Conservation (phyloP, 2,329 filamentous ascomycete genomes). For the Pezicula neosporulosa region DNA sequence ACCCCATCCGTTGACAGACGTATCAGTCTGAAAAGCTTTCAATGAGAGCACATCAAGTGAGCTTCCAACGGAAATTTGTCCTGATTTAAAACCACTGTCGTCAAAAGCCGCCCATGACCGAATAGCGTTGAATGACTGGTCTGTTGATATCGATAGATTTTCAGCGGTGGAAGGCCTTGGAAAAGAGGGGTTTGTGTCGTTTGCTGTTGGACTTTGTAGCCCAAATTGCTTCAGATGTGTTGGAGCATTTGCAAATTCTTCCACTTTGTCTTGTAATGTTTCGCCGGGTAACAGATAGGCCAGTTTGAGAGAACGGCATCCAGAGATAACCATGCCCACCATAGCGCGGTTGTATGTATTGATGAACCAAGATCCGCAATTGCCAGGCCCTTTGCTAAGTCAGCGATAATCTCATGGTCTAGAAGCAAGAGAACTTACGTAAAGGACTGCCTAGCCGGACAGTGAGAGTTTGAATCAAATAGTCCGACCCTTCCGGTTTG, state of each 20-base stretch:
- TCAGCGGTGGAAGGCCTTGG: too few relatives aligned
- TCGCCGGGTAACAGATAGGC: background rate
- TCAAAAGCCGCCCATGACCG: too few relatives aligned
- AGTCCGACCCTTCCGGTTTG: background rate
- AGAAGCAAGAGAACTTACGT: background rate
- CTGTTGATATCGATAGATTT: too few relatives aligned
- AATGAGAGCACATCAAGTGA: too few relatives aligned
- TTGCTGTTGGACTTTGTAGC: too few relatives aligned
- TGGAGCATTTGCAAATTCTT: background rate
- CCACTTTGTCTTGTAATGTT: background rate
- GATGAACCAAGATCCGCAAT: background rate
- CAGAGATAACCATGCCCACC: background rate
- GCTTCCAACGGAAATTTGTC: too few relatives aligned
- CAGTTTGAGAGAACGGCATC: background rate
- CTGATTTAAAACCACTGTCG: too few relatives aligned
- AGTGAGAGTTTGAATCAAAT: background rate
- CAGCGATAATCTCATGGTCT: background rate
- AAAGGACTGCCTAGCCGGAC: background rate
- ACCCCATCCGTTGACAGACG: too few relatives aligned
- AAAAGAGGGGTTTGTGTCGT: too few relatives aligned
- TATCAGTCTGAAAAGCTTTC: too few relatives aligned
- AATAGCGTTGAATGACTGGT: too few relatives aligned
- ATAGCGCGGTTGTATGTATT: background rate
- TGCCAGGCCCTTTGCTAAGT: background rate
- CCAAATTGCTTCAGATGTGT: too few relatives aligned